A percentile compares a stretch with the other conserved stretches of the same genome.
These are phyloP conservation scores for Sodiomyces alkalinus DNA, from an alignment of 2,329 filamentous ascomycete species.

Conservation along the genomic window DNA sequence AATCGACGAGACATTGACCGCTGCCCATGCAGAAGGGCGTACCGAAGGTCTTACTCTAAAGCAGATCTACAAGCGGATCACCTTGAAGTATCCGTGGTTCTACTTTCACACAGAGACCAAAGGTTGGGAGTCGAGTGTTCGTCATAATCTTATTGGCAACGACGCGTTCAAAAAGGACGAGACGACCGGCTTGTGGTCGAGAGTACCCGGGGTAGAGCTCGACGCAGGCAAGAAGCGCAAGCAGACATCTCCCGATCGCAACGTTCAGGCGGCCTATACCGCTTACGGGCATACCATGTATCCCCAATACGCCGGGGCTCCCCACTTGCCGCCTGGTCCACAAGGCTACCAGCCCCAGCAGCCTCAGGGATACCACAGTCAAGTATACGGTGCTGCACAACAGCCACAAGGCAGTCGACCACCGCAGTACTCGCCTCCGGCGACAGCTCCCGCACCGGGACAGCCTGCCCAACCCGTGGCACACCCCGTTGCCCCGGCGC, in stretches of 20 bases:
- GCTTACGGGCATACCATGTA: constrained; percentile 13
- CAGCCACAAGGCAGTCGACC: constrained; percentile 7
- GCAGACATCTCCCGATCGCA: constrained; percentile 34
- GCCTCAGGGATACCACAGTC: constrained; percentile 18
- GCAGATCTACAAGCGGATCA: constrained; percentile 49
- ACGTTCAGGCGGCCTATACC: constrained; percentile 19
- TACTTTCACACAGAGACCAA: constrained; percentile 45
- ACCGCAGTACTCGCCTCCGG: constrained; percentile 7
- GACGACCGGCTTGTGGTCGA: constrained; percentile 39
- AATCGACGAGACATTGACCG: constrained; percentile 43
- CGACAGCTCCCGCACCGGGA: constrained; percentile 3
- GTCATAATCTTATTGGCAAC: constrained; percentile 47
- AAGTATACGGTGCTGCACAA: constrained; percentile 13
- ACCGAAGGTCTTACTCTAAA: constrained; percentile 36
- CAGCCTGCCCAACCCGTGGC: constrained; percentile 10
- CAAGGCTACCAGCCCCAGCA: constrained; percentile 20
- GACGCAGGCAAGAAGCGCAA: constrained; percentile 48
- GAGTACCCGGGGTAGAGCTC: constrained; percentile 40
- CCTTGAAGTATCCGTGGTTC: constrained; percentile 41
- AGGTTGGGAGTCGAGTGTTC: constrained; percentile 52
- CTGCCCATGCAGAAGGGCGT: constrained; percentile 32
- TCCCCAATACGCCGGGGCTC: constrained; percentile 11
- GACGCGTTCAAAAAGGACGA: constrained; percentile 45
- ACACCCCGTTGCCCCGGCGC: constrained; percentile 11
- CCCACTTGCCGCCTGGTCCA: constrained; percentile 18